Evolutionary conservation across 129 eudicot genomes (phyloP).

Genomic region (Chrysanthemum seticuspe): DNA sequence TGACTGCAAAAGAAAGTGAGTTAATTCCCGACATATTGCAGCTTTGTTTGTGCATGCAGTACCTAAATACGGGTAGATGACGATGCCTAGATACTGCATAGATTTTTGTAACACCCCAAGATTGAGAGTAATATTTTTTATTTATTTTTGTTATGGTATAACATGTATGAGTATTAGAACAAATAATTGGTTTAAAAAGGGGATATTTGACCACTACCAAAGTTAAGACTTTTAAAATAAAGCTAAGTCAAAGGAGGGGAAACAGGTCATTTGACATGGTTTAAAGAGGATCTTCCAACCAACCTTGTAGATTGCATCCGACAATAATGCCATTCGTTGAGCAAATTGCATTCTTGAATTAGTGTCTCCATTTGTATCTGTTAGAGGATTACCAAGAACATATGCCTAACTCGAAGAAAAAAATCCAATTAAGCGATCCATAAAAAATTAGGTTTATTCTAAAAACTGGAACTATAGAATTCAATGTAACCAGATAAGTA

Average conservation of each 20-base stretch:
- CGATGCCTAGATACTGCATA: background rate
- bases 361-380: background rate
- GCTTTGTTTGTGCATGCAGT: background rate
- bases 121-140: too few species aligned
- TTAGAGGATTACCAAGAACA: slow-evolving; percentile 29
- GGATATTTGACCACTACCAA: too few species aligned
- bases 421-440: background rate
- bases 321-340: slow-evolving; percentile 31
- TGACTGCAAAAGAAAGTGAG: slow-evolving; percentile 12
- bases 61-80: background rate
- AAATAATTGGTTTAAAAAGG: too few species aligned
- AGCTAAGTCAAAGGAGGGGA: background rate
- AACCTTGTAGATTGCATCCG: slow-evolving; percentile 32
- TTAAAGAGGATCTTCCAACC: too few species aligned
- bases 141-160: too few species aligned
- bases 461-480: background rate
- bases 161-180: too few species aligned
- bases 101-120: too few species aligned
- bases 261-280: too few species aligned
- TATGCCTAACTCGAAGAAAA: slow-evolving; percentile 14
- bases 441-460: background rate
- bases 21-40: background rate
- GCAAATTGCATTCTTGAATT: slow-evolving; percentile 25
- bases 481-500: too few species aligned
- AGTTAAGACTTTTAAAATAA: too few species aligned